Conservation (phyloP, 768 basidiomycete species). For the Leccinum disarticulatum region DNA sequence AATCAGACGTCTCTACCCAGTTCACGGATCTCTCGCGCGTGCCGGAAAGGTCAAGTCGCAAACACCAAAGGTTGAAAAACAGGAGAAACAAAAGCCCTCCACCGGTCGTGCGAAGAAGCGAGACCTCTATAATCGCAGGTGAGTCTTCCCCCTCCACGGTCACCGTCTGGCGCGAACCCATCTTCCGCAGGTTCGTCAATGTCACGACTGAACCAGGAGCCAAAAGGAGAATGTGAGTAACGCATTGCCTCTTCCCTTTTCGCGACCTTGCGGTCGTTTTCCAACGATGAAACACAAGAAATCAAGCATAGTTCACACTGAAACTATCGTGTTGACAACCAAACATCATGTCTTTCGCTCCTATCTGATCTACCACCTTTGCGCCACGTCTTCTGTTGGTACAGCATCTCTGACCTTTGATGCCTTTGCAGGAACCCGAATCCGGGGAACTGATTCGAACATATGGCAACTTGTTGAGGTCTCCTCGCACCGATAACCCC, state of each 20-base stretch:
- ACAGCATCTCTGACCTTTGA: conserved; percentile 6
- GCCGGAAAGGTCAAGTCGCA: conserved; percentile 99
- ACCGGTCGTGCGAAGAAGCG: conserved; percentile 98
- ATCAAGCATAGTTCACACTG: conserved; percentile 97
- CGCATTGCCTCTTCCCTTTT: conserved; percentile 41
- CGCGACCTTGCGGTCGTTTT: conserved; percentile 7
- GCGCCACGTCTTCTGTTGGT: background rate
- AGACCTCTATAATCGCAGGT: conserved; percentile 88
- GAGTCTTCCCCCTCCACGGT: conserved; percentile 30
- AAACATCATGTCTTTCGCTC: conserved; percentile 98
- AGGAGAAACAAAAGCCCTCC: conserved; percentile 97
- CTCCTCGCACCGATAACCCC: background rate
- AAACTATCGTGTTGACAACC: conserved; percentile 80
- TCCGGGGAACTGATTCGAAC: background rate
- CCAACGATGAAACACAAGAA: conserved; percentile 32
- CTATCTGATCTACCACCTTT: conserved; percentile 77
- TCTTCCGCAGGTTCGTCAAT: conserved; percentile 72
- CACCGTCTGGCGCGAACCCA: background rate
- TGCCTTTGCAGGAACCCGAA: conserved; percentile 19
- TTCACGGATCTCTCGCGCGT: conserved; percentile 98
- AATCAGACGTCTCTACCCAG: conserved; percentile 37
- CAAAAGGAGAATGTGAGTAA: conserved; percentile 94
- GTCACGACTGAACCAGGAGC: conserved; percentile 84
- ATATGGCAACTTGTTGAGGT: background rate
- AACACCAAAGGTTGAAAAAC: conserved; percentile 95